Base-by-base conservation (phyloP, 2,329 filamentous ascomycete species). In the Scleromitrula shiraiana region DNA sequence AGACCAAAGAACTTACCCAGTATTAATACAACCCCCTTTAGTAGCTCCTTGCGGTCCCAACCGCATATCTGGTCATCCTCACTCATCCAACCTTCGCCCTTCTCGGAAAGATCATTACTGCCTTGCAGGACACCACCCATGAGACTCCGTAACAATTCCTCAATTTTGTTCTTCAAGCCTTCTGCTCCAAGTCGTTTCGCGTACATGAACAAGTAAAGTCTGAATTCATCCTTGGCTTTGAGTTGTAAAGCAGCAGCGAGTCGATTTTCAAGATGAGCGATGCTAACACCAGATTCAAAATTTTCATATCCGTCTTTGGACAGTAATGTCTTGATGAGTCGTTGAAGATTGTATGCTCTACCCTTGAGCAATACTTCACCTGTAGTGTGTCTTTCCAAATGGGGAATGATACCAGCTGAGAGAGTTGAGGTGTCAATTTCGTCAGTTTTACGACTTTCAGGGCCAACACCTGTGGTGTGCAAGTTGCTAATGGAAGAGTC, bases 141-240 rank as follows among this genome's bases (percentile, higher is more conserved):
- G 35, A 98, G 71, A 38, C 80, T 85, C 57, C 88, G 84, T 23
- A 97, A 71, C 8, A 98, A 72, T 69, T 98, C 94, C 64, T 97
- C 91, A 2, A 96, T 89, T 69, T 98, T 98, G 49, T 80, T 76
- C 57, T 84, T 81, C 43, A 91, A 71, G 0, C 89, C 89, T 65
- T 98, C 94, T 0, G 89, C 88, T 1, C 93, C 93, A 5, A 98
- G 78, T 0, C 93, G 82, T 70, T 96, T 97, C 3, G 90, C 91
- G 62, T 98, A 98, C 89, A 97, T 97, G 61, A 89, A 85, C n/a
- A 98, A 71, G 62, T 97, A 97, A 1, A 95, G 74, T 49, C 88
- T 81, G 69, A 97, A 98, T 64, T 98, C 93, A 50, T 97, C 90
- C 58, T 82, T 85, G 0, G 93, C 85, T 3, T 85, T 87, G 1